Base-by-base conservation (phyloP, 371 early-diverging fungal genomes). In the Mucor plumbeus region DNA sequence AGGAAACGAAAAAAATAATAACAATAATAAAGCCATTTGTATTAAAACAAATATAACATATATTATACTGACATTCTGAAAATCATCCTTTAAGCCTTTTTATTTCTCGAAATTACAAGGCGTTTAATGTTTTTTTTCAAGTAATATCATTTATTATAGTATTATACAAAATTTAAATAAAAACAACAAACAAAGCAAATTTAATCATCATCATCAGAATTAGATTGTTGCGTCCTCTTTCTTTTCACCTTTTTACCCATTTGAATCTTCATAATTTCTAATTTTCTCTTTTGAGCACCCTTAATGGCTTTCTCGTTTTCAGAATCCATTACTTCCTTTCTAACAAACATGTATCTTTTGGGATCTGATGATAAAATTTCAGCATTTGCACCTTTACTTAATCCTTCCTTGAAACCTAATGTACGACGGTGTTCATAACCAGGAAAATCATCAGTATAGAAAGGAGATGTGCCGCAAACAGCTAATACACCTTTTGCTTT, bases 341-440 rank as follows among this genome's bases (percentile, higher is more conserved):
- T 77, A 21, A 90, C 87, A 80, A 95, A 94, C 21, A 91, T 78
- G 76, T 85, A 90, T 15, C 88, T 89, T 72, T 86, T 89, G 19
- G 93, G 92, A 1, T 77, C 77, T 56, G 90, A 85, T 39, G 84
- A 71, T 14, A 78, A 7, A 35, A 97, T 92, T 72, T 98, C 98
- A 38, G 81, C 88, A 75, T 98, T 98, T 11, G 74, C 89, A 7
- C 75, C 85, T 47, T 84, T 86, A 43, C 92, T 92, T 13, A 94
- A 53, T 0, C 94, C 94, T 35, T 93, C 88, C 70, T 92, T 88
- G 77, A 90, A 96, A 2, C 98, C 98, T 10, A 98, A 83, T 5
- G 98, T 97, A 41, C 99, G 88, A 8, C 97, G 88, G 82, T 98
- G 99, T 66, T 90, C 85, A 67, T 98, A 98, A 7, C 94, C 94